Percentiles rank a stretch among this genome's conserved stretches.
These are phyloP conservation scores for Chenopodium album DNA, from an alignment of 148 eudicot genomes.

Conservation along the genomic window DNA sequence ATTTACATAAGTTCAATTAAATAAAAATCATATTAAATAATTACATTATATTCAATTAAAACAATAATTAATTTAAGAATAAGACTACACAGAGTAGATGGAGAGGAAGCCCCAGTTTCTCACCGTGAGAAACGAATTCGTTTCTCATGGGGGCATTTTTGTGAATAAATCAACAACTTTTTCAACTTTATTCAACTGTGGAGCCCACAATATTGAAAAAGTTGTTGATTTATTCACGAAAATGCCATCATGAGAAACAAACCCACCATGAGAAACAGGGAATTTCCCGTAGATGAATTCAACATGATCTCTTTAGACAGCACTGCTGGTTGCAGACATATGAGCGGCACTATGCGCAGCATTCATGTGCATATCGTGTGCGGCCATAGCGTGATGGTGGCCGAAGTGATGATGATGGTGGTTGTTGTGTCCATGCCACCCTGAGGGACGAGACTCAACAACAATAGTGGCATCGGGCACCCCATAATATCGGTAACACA, in stretches of 20 bases:
- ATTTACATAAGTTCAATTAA: too few species aligned
- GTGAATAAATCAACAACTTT: too few species aligned
- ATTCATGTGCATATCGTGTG: background rate
- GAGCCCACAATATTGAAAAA: too few species aligned
- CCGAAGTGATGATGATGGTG: background rate
- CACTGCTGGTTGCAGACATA: background rate
- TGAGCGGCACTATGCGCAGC: background rate
- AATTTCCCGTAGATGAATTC: too few species aligned
- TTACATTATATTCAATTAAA: background rate
- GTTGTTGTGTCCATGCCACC: background rate
- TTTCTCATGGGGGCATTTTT: too few species aligned
- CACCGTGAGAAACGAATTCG: too few species aligned
- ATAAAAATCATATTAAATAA: too few species aligned
- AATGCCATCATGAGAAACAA: too few species aligned
- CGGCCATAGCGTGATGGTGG: conserved; percentile 7
- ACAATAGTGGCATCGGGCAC: background rate
- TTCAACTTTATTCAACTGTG: too few species aligned
- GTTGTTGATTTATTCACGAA: too few species aligned
- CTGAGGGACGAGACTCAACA: conserved; percentile 9
- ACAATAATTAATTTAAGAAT: background rate
- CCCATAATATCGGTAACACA: background rate
- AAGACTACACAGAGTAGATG: background rate
- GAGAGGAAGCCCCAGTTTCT: too few species aligned
- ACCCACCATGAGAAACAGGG: too few species aligned
- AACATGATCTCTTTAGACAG: background rate